These are phyloP conservation scores for Teunomyces panamensis DNA, from an alignment of 805 yeast species.

Conservation along the genomic window DNA sequence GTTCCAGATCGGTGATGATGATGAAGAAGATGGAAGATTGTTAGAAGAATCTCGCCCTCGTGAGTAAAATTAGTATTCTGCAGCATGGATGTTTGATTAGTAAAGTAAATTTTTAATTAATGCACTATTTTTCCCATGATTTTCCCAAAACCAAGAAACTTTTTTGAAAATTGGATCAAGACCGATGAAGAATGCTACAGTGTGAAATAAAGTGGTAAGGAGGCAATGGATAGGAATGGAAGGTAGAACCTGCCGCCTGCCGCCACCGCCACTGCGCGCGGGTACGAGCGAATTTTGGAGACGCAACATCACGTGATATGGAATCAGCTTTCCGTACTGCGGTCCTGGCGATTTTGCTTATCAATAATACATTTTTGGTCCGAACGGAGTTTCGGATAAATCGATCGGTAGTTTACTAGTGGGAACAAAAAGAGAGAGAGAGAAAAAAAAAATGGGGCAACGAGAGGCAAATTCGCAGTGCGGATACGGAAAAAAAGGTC, in stretches of 20 bases:
- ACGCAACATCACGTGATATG: too few relatives aligned
- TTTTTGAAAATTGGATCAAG: too few relatives aligned
- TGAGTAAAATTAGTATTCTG: background rate
- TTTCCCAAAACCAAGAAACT: too few relatives aligned
- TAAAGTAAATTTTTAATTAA: background rate
- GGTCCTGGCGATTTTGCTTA: background rate
- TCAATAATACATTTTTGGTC: too few relatives aligned
- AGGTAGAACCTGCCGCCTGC: background rate
- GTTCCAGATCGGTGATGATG: slow-evolving; percentile 41
- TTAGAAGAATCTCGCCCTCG: background rate
- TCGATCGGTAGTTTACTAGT: too few relatives aligned
- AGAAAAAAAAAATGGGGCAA: too few relatives aligned
- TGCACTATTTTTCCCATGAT: too few relatives aligned
- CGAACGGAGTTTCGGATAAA: too few relatives aligned
- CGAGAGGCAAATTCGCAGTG: too few relatives aligned
- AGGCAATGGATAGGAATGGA: background rate
- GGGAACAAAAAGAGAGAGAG: too few relatives aligned
- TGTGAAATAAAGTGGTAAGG: background rate
- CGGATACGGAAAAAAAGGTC: background rate
- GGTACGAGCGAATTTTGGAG: too few relatives aligned
- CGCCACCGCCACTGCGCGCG: too few relatives aligned
- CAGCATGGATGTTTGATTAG: slow-evolving; percentile 2
- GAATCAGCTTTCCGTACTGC: background rate
- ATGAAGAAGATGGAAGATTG: slow-evolving; percentile 15
- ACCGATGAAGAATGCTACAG: background rate